phyloP scores from a whole-genome alignment of 2,329 filamentous ascomycete species.

The Fusarium xylarioides region DNA sequence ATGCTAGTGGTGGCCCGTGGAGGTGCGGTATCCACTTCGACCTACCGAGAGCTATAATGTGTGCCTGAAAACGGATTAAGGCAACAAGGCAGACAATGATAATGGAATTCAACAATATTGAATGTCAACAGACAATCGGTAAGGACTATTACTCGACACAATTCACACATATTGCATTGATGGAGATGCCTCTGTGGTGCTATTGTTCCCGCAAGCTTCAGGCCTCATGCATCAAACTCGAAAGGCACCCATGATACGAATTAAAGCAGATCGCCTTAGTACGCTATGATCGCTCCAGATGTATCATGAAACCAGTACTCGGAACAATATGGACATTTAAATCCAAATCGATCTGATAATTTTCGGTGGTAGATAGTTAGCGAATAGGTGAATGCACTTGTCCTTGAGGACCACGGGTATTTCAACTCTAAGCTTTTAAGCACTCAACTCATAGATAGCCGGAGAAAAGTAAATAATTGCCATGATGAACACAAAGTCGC shows the following conservation, averaged over 20 bases:
- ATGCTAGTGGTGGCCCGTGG: slow-evolving; percentile 26
- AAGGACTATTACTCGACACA: background rate
- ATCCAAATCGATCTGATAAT: background rate
- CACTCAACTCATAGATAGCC: background rate
- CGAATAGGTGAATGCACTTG: rapidly evolving
- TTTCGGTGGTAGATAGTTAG: background rate
- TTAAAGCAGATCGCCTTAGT: background rate
- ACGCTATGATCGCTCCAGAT: slow-evolving; percentile 13
- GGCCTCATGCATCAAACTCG: background rate
- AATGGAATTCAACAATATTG: background rate
- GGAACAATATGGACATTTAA: slow-evolving; percentile 2
- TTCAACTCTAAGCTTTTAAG: too few relatives aligned
- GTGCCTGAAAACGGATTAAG: slow-evolving; percentile 44
- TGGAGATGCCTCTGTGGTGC: background rate
- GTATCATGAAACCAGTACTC: slow-evolving; percentile 18
- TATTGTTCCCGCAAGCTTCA: background rate
- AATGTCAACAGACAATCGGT: background rate
- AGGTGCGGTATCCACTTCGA: slow-evolving; percentile 43
- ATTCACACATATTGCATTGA: background rate
- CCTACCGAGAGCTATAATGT: slow-evolving; percentile 3
- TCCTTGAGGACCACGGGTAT: too few relatives aligned
- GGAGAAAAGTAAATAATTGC: background rate
- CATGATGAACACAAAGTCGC: slow-evolving; percentile 22
- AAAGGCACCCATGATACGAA: slow-evolving; percentile 1
- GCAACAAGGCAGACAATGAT: slow-evolving; percentile 45